Base-by-base conservation (phyloP, 2,329 filamentous ascomycete genomes). In the Parafenestella ontariensis region DNA sequence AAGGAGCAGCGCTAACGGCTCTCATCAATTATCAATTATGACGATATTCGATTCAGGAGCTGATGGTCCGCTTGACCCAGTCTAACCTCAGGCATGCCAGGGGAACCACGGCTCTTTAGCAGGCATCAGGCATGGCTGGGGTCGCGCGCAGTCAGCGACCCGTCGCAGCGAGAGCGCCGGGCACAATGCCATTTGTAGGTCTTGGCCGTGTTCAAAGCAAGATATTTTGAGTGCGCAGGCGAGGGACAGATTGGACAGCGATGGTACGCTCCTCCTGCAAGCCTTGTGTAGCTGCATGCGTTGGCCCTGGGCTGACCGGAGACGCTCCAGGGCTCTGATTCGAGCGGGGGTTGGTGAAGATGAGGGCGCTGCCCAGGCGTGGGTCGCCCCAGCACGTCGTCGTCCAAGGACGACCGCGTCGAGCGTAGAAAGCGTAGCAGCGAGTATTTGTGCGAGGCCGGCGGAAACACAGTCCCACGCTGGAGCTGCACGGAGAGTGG, bases 281-380 rank as follows among this genome's bases (percentile, higher is more conserved):
- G 37, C 64, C 65, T 62, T 65, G 65, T 65, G 69, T 71, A 71
- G 70, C 69, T 73, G 71, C 70, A 73, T 72, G 68, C 63, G 69
- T 65, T 72, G 71, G 67, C 37, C 37, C 67, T 68, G 59, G 59
- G 65, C 68, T 73, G 66, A 69, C 69, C 69, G 65, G 68, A 64
- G 60, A 36, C 43, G 52, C 54, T 54, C 45, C 55, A 53, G 50
- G 39, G 40, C 52, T 52, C 57, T 67, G 64, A 72, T 71, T 72
- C 61, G 70, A 66, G 68, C 67, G 65, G 63, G 58, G 56, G 34
- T 47, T 65, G 54, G 67, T 63, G 62, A 66, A 46, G 20, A 53
- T 44, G 48, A 56, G 46, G 46, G 58, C 57, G 56, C 58, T 62
- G 61, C 58, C 59, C 54, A 50, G 44, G 50, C 43, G 46, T 42